These are phyloP conservation scores for Sphagnum fallax DNA, from an alignment of 228 moss, liverwort and hornwort species.

Conservation along the genomic window DNA sequence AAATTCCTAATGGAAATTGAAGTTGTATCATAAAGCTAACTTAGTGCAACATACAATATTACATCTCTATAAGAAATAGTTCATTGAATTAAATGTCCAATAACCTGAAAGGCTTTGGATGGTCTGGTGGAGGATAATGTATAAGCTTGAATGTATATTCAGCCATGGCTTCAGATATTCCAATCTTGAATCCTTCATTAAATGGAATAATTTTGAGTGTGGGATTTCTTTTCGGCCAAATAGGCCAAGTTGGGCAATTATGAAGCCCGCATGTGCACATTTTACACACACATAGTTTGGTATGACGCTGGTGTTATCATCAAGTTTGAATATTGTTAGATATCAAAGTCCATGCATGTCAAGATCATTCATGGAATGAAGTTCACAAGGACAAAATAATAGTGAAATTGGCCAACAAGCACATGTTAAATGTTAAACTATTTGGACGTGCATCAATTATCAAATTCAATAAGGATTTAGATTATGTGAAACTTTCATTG, in stretches of 20 bases:
- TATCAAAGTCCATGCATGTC: too few species aligned
- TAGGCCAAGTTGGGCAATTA: conserved; percentile 9
- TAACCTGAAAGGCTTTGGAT: conserved; percentile 3
- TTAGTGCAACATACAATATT: neutral
- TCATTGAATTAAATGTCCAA: neutral
- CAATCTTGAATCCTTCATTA: conserved; percentile 8
- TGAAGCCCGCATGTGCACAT: conserved; percentile 9
- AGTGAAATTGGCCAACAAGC: too few species aligned
- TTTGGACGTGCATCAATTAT: too few species aligned
- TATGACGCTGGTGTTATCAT: conserved; percentile 3
- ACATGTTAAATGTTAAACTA: too few species aligned
- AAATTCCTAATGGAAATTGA: neutral
- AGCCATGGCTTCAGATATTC: conserved; percentile 5
- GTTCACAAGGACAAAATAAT: too few species aligned
- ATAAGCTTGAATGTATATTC: conserved; percentile 4
- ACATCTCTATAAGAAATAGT: neutral
- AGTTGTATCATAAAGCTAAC: neutral
- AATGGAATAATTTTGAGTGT: conserved; percentile 7
- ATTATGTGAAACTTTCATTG: too few species aligned
- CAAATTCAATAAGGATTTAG: too few species aligned
- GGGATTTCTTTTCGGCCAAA: conserved; percentile 3
- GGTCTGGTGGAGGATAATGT: conserved; percentile 1
- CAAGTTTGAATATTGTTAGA: too few species aligned
- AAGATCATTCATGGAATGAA: too few species aligned
- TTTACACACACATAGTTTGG: conserved; percentile 6